These are phyloP conservation scores for Neopestalotiopsis sp. DNA, from an alignment of 2,329 filamentous ascomycete species.

Conservation along the genomic window DNA sequence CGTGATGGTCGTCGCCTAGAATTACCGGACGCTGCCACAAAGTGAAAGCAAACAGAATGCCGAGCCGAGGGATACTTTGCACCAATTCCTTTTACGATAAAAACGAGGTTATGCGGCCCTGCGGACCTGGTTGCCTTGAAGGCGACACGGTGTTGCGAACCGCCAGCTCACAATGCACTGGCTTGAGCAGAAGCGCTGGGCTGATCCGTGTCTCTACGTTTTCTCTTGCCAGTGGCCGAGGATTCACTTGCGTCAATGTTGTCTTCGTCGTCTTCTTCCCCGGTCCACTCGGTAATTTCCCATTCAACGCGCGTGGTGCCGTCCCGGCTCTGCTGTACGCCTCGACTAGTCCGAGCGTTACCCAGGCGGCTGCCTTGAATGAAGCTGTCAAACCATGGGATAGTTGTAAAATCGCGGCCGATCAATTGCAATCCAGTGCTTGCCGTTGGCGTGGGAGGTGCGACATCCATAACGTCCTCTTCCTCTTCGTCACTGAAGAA, in stretches of 20 bases:
- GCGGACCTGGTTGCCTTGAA: slow-evolving; percentile 18
- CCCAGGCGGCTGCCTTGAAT: slow-evolving; percentile 77
- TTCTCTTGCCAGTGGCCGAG: slow-evolving; percentile 55
- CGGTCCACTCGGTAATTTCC: slow-evolving; percentile 80
- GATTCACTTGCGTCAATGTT: slow-evolving; percentile 41
- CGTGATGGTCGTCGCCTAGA: background rate
- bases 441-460: slow-evolving; percentile 34
- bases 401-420: slow-evolving; percentile 68
- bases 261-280: slow-evolving; percentile 41
- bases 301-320: slow-evolving; percentile 74
- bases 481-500: slow-evolving; percentile 61
- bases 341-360: slow-evolving; percentile 66
- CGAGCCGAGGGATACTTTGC: background rate
- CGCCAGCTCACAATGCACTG: slow-evolving; percentile 15
- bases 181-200: slow-evolving; percentile 19
- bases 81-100: background rate
- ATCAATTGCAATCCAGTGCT: slow-evolving; percentile 37
- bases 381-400: slow-evolving; percentile 87
- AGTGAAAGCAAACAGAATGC: background rate
- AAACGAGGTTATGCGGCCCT: slow-evolving; percentile 1
- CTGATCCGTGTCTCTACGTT: slow-evolving; percentile 49
- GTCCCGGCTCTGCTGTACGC: slow-evolving; percentile 59
- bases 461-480: slow-evolving; percentile 30
- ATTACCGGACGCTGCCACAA: background rate
- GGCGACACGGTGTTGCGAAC: slow-evolving; percentile 7